Conservation (phyloP, 352 stramenopile species). For the Elongisporangium prolatum region DNA sequence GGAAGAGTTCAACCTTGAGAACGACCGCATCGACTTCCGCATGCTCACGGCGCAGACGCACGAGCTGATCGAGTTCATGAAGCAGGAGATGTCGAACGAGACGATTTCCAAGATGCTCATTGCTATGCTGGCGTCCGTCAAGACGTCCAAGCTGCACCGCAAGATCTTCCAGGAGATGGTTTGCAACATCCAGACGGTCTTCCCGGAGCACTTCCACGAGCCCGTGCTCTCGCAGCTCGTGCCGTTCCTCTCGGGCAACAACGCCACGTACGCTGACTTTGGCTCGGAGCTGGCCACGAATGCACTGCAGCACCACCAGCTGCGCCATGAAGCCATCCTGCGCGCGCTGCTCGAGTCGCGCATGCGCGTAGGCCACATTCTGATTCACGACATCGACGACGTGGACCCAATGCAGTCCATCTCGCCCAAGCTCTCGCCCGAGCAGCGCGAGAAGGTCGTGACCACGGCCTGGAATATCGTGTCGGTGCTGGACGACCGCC, state of each 20-base stretch:
- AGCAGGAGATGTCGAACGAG: conserved; percentile 55
- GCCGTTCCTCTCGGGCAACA: conserved; percentile 76
- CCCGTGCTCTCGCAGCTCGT: conserved; percentile 60
- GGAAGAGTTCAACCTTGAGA: conserved; percentile 83
- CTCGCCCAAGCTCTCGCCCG: conserved; percentile 46
- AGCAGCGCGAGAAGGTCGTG: conserved; percentile 73
- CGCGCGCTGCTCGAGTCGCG: conserved; percentile 72
- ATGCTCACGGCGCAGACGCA: conserved; percentile 70
- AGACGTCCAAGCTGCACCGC: conserved; percentile 81
- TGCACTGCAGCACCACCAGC: conserved; percentile 71
- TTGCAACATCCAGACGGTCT: conserved; percentile 77
- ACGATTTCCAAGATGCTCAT: conserved; percentile 84
- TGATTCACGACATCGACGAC: conserved; percentile 80
- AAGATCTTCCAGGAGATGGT: conserved; percentile 89
- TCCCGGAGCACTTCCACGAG: conserved; percentile 62
- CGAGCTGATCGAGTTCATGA: conserved; percentile 57
- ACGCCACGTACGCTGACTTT: conserved; percentile 70
- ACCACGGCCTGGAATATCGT: conserved; percentile 85
- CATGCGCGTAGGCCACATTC: conserved; percentile 81
- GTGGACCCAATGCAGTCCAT: conserved; percentile 58
- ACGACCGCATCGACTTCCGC: conserved; percentile 83
- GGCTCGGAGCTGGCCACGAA: conserved; percentile 52
- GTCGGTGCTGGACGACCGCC: conserved; percentile 72
- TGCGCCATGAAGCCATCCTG: conserved; percentile 77
- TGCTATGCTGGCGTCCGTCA: conserved; percentile 78